Conservation (phyloP, 1,284 basidiomycete genomes). For the Pseudomicrostroma phylloplanum region DNA sequence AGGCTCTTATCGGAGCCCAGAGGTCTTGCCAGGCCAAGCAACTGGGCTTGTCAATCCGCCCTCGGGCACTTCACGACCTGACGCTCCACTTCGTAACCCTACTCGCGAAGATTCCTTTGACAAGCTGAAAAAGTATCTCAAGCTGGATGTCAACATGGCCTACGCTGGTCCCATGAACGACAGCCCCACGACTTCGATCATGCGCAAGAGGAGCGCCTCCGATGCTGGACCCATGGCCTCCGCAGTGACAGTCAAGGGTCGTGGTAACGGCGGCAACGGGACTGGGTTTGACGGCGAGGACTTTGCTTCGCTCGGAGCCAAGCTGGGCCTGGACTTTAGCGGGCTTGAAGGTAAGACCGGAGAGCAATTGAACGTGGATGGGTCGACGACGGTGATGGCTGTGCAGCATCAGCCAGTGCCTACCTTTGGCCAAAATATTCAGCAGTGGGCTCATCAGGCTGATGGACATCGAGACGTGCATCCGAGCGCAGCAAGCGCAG, state of each 20-base stretch:
- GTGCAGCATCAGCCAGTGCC: background rate
- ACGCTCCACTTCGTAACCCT: slow-evolving; percentile 9
- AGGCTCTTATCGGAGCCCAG: too few species aligned
- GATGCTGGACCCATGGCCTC: slow-evolving; percentile 26
- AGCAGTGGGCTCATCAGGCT: background rate
- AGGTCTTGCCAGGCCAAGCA: background rate
- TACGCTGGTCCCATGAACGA: slow-evolving; percentile 27
- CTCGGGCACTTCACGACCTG: background rate
- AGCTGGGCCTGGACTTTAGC: too few species aligned
- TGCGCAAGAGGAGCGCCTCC: slow-evolving; percentile 32
- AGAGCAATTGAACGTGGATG: background rate
- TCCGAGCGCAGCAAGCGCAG: too few species aligned
- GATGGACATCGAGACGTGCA: background rate
- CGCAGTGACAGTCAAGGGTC: slow-evolving; percentile 15
- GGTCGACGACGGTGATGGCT: background rate
- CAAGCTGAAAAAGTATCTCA: slow-evolving; percentile 33
- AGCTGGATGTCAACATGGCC: slow-evolving; percentile 39
- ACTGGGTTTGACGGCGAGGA: too few species aligned
- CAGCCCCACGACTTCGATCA: slow-evolving; percentile 20
- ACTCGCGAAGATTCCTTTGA: slow-evolving; percentile 38
- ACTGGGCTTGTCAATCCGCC: background rate
- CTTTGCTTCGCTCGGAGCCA: too few species aligned
- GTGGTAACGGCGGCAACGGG: background rate
- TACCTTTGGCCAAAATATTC: background rate
- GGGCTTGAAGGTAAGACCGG: too few species aligned